Evolutionary conservation across 1,284 basidiomycete species (phyloP), one percentile per base, ranked within the genome.

Genomic region (Kalmanozyma brasiliensis): DNA sequence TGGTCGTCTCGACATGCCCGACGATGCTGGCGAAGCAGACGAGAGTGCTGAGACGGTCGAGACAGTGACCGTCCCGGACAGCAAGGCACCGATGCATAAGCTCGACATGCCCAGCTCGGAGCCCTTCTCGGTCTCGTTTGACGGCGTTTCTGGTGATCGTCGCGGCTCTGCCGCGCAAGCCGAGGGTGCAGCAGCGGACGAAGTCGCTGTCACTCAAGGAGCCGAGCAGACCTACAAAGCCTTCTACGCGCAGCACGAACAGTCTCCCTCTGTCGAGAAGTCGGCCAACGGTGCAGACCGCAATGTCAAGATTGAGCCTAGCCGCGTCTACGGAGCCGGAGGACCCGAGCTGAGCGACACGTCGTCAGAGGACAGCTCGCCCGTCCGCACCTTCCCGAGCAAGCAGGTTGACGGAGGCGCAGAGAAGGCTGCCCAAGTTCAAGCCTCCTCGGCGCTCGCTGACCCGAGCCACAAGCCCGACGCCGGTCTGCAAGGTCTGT

Each of bases 81-180:
- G 33, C 49, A 65, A 58, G 38, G 47, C 51, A n/a, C 36, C 30
- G 34, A 63, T 72, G 56, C 74, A 73, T 22, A 72, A 70, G 58
- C 69, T 78, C 32, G 76, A 77, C 49, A 75, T 78, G 74, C 74
- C 76, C 10, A 58, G 57, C 52, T 68, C 74, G 3, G 76, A 78
- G 49, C 76, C 76, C 20, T 78, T 78, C 61, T 68, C 61, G 10
- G 23, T 78, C 46, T 67, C 71, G 16, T 49, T 76, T 19, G 65
- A 63, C 29, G 52, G 52, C 29, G 49, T 55, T 9, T 41, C 20
- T 19, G 38, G 36, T 26, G 33, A 23, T 7, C 61, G 59, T 22
- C 53, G 58, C 33, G 52, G 56, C 13, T 66, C 64, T 22, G 46
- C 51, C 17, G 40, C 62, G 35, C 61, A 55, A 2, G 17, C 20